phyloP scores from a whole-genome alignment of 805 yeast genomes.

The Lipomyces spencermartinsiae region DNA sequence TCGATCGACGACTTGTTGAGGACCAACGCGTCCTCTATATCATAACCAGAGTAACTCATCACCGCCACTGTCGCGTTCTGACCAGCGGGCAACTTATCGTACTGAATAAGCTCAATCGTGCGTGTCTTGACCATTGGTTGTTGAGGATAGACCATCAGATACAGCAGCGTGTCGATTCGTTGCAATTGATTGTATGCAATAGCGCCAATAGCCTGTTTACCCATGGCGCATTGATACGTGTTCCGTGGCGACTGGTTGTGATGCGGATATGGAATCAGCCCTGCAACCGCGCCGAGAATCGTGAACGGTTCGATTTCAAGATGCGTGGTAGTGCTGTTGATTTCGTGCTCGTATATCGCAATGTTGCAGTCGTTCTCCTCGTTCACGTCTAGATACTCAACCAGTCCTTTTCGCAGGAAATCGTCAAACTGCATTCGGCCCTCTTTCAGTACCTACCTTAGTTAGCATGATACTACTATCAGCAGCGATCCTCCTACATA shows the following conservation, averaged over 20 bases:
- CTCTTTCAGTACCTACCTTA: constrained; percentile 52
- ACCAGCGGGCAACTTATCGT: constrained; percentile 97
- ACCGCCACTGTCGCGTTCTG: constrained; percentile 99
- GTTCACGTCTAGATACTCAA: constrained; percentile 94
- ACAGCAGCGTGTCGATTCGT: constrained; percentile 91
- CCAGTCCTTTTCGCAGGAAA: constrained; percentile 81
- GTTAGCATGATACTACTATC: neutral
- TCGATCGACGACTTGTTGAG: constrained; percentile 91
- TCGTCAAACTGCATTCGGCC: constrained; percentile 92
- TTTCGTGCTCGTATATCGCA: constrained; percentile 81
- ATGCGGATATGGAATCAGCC: constrained; percentile 99
- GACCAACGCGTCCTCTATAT: constrained; percentile 98
- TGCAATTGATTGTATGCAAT: constrained; percentile 96
- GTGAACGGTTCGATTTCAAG: constrained; percentile 96
- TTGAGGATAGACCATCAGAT: constrained; percentile 98
- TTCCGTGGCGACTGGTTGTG: constrained; percentile 99
- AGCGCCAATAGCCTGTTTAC: constrained; percentile 99
- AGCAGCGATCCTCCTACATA: neutral
- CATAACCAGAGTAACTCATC: constrained; percentile 98
- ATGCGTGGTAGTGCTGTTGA: constrained; percentile 70
- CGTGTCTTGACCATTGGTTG: constrained; percentile 99
- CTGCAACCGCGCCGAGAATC: constrained; percentile 93
- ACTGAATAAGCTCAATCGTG: constrained; percentile 92
- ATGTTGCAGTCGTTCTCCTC: constrained; percentile 95
- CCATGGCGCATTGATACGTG: constrained; percentile 99